Conservation (phyloP, 306 rosid genomes). For the Sindora glabra region DNA sequence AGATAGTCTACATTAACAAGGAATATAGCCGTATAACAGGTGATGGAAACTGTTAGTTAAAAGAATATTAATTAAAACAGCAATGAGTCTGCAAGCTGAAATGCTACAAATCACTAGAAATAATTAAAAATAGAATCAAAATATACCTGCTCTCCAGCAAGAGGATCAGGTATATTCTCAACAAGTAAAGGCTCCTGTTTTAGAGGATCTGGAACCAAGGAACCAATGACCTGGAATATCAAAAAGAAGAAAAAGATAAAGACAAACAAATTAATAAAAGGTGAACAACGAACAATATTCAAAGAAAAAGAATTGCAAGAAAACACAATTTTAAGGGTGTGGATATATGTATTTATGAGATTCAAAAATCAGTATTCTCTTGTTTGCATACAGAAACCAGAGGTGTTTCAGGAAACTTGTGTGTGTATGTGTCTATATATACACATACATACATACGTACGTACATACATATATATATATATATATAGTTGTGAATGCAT, state of each 20-base stretch:
- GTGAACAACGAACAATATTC: not conserved
- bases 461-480: too few relatives aligned
- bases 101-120: not conserved
- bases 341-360: too few relatives aligned
- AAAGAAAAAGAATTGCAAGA: not conserved
- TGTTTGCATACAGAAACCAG: too few relatives aligned
- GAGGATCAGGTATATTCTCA: conserved; percentile 79
- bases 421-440: too few relatives aligned
- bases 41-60: not conserved
- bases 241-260: conserved; percentile 4
- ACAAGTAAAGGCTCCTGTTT: conserved; percentile 70
- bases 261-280: not conserved
- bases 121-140: not conserved
- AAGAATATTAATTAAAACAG: not conserved
- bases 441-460: too few relatives aligned
- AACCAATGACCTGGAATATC: conserved; percentile 44
- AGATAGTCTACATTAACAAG: too few relatives aligned
- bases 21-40: too few relatives aligned
- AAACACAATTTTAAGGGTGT: too few relatives aligned
- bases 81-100: not conserved
- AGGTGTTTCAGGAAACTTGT: too few relatives aligned
- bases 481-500: not conserved
- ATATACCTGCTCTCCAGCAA: conserved; percentile 91
- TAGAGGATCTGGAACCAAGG: conserved; percentile 54
- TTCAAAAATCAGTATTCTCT: too few relatives aligned